Percentiles rank a stretch among this genome's conserved stretches.
phyloP scores from a whole-genome alignment of 2,329 filamentous ascomycete species.

The Talaromyces pinophilus region DNA sequence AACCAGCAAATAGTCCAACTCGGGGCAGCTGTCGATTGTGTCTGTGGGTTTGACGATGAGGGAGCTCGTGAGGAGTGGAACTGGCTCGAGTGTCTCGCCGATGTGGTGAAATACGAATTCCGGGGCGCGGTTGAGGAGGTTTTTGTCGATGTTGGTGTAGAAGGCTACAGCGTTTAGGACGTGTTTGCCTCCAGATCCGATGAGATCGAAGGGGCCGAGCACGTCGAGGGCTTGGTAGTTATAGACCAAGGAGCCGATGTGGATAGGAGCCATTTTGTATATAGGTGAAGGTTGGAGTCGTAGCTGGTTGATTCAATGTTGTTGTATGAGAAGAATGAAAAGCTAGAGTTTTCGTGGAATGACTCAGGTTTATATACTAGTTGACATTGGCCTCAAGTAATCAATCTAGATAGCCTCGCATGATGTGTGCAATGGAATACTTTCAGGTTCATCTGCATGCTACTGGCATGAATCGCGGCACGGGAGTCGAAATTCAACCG shows the following conservation, averaged over 20 bases:
- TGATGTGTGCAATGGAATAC: neutral
- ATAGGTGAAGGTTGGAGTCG: neutral
- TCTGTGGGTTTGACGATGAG: constrained; percentile 34
- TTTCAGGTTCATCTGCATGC: neutral
- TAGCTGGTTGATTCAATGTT: neutral
- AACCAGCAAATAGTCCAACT: constrained; percentile 42
- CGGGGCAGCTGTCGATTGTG: constrained; percentile 39
- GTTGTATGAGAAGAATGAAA: neutral
- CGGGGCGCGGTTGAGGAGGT: constrained; percentile 29
- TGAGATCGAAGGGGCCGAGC: constrained; percentile 36
- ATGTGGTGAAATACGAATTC: constrained; percentile 42
- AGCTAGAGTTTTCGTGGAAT: neutral
- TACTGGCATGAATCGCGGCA: constrained; percentile 22
- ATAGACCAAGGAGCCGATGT: constrained; percentile 33
- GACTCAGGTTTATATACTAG: neutral
- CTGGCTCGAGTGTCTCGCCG: constrained; percentile 35
- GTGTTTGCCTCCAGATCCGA: constrained; percentile 31
- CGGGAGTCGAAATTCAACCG: neutral
- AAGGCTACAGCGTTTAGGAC: constrained; percentile 22
- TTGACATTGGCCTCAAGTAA: neutral
- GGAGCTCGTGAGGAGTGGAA: constrained; percentile 28
- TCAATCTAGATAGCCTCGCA: neutral
- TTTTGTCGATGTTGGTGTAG: constrained; percentile 27
- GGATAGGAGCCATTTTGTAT: constrained; percentile 27
- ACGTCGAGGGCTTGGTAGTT: constrained; percentile 40